phyloP scores from a whole-genome alignment of 345 rosid species.

The Eucalyptus curtisii region DNA sequence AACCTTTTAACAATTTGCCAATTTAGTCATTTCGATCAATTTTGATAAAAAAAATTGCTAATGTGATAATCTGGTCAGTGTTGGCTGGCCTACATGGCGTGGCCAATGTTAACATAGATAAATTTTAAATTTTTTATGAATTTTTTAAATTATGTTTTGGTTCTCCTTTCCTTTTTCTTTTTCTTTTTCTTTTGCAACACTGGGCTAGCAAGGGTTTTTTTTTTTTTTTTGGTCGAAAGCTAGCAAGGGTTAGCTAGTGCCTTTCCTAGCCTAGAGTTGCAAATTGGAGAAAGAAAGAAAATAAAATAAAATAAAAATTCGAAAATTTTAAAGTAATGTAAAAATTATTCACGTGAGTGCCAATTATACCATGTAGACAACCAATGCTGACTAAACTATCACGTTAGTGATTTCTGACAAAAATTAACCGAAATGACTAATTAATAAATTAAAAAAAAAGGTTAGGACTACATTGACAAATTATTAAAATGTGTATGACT shows the following conservation, averaged over 20 bases:
- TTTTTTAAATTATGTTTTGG: background rate
- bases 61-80: too few species aligned
- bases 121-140: background rate
- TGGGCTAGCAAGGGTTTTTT: background rate
- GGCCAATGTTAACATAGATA: too few species aligned
- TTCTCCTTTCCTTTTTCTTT: background rate
- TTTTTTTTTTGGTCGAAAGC: too few species aligned
- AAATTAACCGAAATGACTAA: background rate
- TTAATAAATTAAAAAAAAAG: too few species aligned
- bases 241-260: background rate
- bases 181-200: accelerated
- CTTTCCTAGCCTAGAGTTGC: background rate
- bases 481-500: too few species aligned
- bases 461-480: background rate
- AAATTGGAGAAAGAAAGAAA: background rate
- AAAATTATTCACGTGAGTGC: background rate
- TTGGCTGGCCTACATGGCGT: too few species aligned
- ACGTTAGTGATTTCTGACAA: accelerated
- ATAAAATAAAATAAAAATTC: accelerated
- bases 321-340: accelerated
- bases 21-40: background rate
- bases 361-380: too few species aligned
- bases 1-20: accelerated
- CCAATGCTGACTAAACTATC: background rate
- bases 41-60: accelerated